Evolutionary conservation across 2,329 filamentous ascomycete genomes (phyloP).

Genomic region (Xylariaceae sp.): DNA sequence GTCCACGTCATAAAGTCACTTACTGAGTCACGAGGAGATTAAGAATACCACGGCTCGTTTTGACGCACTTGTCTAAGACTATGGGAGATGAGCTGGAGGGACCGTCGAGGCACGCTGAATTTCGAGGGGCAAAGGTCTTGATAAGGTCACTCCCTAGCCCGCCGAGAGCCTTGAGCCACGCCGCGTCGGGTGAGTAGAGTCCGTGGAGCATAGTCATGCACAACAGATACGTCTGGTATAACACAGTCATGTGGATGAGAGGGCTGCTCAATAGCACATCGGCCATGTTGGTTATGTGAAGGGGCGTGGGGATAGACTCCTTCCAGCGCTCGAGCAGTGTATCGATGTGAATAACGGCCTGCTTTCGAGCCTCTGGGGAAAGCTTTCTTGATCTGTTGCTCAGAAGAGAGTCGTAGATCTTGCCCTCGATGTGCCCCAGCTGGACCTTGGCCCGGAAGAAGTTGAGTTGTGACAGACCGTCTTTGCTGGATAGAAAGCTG

Average conservation of each 20-base stretch:
- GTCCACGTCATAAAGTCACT: not conserved
- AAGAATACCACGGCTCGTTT: constrained; percentile 20
- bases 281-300: constrained; percentile 33
- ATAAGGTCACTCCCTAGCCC: constrained; percentile 26
- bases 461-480: constrained; percentile 34
- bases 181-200: constrained; percentile 35
- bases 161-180: constrained; percentile 35
- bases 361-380: constrained; percentile 25
- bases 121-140: constrained; percentile 17
- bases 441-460: constrained; percentile 38
- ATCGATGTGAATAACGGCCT: constrained; percentile 24
- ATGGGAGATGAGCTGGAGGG: constrained; percentile 15
- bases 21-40: constrained; percentile 15
- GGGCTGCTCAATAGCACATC: constrained; percentile 27
- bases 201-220: constrained; percentile 37
- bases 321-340: constrained; percentile 36
- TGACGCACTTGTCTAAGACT: constrained; percentile 21
- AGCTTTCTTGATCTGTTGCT: constrained; percentile 26
- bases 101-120: constrained; percentile 12
- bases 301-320: constrained; percentile 29
- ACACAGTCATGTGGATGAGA: constrained; percentile 33
- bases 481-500: constrained; percentile 33
- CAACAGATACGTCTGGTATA: constrained; percentile 36
- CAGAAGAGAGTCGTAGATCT: constrained; percentile 38
- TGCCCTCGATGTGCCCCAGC: constrained; percentile 38